These are phyloP conservation scores for Camelina laxa DNA, from an alignment of 345 rosid genomes.

Conservation along the genomic window DNA sequence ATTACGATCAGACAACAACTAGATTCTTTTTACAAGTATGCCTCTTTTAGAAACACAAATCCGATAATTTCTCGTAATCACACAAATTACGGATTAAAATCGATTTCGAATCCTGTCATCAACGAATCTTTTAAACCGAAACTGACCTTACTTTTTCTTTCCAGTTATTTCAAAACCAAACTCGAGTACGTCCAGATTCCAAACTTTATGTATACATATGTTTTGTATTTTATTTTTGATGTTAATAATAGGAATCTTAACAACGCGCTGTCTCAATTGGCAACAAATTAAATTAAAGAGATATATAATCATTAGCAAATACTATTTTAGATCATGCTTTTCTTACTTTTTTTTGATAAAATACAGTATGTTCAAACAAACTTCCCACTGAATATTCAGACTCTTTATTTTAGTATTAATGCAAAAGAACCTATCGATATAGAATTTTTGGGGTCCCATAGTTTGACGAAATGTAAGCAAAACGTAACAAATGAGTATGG, in stretches of 20 bases:
- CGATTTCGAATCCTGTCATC: too few species aligned
- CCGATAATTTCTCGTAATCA: neutral
- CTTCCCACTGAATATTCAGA: conserved; percentile 27
- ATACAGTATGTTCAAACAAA: neutral
- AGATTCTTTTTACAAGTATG: conserved; percentile 17
- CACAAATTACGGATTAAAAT: neutral
- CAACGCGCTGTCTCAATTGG: neutral
- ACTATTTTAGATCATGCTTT: neutral
- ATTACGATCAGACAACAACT: conserved; percentile 28
- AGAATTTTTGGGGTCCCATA: conserved; percentile 17
- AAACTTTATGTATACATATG: neutral
- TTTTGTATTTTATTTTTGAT: neutral
- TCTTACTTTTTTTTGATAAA: too few species aligned
- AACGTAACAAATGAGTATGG: conserved; percentile 34
- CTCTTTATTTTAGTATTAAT: neutral
- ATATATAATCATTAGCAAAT: conserved; percentile 11
- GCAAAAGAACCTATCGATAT: neutral
- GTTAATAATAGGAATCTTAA: neutral
- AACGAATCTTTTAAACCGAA: neutral
- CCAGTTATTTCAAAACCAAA: neutral
- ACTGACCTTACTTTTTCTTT: neutral
- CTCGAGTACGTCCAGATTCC: neutral
- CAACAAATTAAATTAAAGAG: neutral
- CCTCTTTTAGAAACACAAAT: neutral
- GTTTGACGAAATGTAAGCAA: conserved; percentile 32